Conservation (phyloP, 2,329 filamentous ascomycete species). For the Esteya vermicola region DNA sequence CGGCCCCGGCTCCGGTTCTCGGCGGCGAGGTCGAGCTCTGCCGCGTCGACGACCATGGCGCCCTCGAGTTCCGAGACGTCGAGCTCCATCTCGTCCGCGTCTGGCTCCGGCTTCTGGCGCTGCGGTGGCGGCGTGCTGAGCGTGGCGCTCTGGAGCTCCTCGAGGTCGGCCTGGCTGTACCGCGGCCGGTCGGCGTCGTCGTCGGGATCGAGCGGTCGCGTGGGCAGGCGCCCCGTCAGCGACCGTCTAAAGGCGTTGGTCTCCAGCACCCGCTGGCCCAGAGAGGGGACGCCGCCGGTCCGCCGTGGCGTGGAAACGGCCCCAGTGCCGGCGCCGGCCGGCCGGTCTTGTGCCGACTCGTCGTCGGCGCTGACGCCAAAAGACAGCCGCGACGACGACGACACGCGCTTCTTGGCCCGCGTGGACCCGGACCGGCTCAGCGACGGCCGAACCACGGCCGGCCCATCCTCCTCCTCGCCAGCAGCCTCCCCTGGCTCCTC, state of each 20-base stretch:
- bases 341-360: background rate
- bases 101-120: constrained; percentile 12
- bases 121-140: constrained; percentile 64
- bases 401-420: constrained; percentile 55
- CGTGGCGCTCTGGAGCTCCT: constrained; percentile 74
- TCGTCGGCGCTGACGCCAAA: constrained; percentile 51
- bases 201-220: constrained; percentile 28
- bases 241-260: constrained; percentile 26
- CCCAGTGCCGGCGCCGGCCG: too few species aligned
- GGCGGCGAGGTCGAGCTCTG: constrained; percentile 20
- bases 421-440: constrained; percentile 31
- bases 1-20: constrained; percentile 2
- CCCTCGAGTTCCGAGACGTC: constrained; percentile 49
- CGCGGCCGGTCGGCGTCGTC: constrained; percentile 58
- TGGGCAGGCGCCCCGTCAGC: constrained; percentile 34
- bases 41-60: constrained; percentile 45
- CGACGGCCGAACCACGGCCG: constrained; percentile 34
- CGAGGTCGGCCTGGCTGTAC: constrained; percentile 78
- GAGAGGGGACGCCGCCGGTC: constrained; percentile 17
- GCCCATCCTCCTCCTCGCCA: constrained; percentile 28
- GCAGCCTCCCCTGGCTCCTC: constrained; percentile 5
- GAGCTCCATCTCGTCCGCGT: constrained; percentile 38
- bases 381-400: constrained; percentile 51
- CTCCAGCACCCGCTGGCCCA: constrained; percentile 18
- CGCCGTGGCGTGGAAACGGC: background rate